These are phyloP conservation scores for Trichoderma semiorbis DNA, from an alignment of 2,329 filamentous ascomycete species.

Conservation along the genomic window DNA sequence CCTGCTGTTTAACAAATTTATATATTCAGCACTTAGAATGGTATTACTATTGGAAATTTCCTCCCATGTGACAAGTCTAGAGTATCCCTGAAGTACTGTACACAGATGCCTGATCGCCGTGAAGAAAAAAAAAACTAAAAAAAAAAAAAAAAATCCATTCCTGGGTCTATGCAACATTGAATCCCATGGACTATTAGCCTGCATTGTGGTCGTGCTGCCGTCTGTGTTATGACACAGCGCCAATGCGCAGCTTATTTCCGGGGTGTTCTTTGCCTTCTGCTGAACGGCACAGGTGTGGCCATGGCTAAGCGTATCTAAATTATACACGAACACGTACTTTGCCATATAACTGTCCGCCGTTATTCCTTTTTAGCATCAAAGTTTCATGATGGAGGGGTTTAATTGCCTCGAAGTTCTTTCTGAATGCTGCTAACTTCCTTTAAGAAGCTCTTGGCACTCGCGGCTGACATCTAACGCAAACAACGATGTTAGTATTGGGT, in stretches of 20 bases:
- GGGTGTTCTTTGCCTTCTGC: background rate
- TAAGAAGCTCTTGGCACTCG: slow-evolving; percentile 51
- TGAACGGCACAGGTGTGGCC: background rate
- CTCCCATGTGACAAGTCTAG: slow-evolving; percentile 4
- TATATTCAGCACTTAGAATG: background rate
- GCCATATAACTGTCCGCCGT: background rate
- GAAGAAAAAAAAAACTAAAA: background rate
- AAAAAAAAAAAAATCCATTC: background rate
- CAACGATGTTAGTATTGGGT: background rate
- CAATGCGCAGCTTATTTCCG: background rate
- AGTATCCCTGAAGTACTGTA: slow-evolving; percentile 16
- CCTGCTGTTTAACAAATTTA: background rate
- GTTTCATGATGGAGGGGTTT: slow-evolving; percentile 14
- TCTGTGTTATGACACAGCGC: background rate
- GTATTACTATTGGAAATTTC: background rate
- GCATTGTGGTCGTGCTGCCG: background rate
- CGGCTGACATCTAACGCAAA: slow-evolving; percentile 47
- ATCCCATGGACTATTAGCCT: background rate
- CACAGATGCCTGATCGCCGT: slow-evolving; percentile 4
- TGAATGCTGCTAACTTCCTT: slow-evolving; percentile 49
- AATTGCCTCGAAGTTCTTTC: slow-evolving; percentile 45
- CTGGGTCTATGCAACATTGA: background rate
- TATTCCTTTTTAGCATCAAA: background rate
- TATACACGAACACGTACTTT: background rate
- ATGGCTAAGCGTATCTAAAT: background rate